Conservation (phyloP, 2,329 filamentous ascomycete genomes). For the Pseudopithomyces chartarum region DNA sequence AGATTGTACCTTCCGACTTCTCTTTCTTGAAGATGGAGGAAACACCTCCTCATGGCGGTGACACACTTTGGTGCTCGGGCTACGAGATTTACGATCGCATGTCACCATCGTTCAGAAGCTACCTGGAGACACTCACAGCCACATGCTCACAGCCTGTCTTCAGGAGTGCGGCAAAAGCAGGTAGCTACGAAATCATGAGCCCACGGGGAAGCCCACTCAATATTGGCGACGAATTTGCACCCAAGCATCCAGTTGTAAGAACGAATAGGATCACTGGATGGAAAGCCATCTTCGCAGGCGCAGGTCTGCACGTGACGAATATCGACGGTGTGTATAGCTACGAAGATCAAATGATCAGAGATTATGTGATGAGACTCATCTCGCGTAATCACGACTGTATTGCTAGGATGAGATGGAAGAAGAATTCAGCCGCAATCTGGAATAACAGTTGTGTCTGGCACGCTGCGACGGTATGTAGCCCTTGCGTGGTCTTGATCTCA, state of each 20-base stretch:
- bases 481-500: background rate
- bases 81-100: slow-evolving; percentile 46
- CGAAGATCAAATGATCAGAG: slow-evolving; percentile 45
- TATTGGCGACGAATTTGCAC: slow-evolving; percentile 22
- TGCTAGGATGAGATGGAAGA: slow-evolving; percentile 48
- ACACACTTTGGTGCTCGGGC: slow-evolving; percentile 51
- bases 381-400: slow-evolving; percentile 49
- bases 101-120: slow-evolving; percentile 27
- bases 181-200: slow-evolving; percentile 17
- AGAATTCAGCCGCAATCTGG: slow-evolving; percentile 49
- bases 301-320: slow-evolving; percentile 39
- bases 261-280: slow-evolving; percentile 41
- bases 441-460: slow-evolving; percentile 41
- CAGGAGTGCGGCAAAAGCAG: slow-evolving; percentile 13
- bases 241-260: slow-evolving; percentile 35
- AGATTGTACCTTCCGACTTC: slow-evolving; percentile 56
- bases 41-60: slow-evolving; percentile 37
- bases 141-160: slow-evolving; percentile 30
- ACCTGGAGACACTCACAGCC: slow-evolving; percentile 30
- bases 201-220: slow-evolving; percentile 30
- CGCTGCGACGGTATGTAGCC: slow-evolving; percentile 24
- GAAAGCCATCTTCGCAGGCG: slow-evolving; percentile 39
- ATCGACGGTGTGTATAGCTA: slow-evolving; percentile 46
- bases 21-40: slow-evolving; percentile 26
- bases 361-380: slow-evolving; percentile 44